Evolutionary conservation across 345 rosid genomes (phyloP).

Genomic region (Mercurialis annua): DNA sequence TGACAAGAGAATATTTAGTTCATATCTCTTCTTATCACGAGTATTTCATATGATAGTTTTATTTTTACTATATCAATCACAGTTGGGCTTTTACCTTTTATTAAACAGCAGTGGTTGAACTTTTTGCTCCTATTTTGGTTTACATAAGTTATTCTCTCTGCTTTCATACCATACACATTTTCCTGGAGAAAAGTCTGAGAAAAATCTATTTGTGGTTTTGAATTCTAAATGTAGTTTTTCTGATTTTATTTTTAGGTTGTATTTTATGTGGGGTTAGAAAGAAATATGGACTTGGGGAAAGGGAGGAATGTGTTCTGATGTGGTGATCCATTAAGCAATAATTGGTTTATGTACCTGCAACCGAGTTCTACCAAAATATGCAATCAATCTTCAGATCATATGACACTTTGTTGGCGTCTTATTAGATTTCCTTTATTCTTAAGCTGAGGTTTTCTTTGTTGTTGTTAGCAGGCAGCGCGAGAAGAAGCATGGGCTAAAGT

Average conservation of each 20-base stretch:
- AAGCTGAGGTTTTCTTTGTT: slow-evolving; percentile 60
- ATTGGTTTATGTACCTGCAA: background rate
- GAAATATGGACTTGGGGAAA: background rate
- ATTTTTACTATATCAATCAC: background rate
- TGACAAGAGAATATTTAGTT: background rate
- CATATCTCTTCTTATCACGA: background rate
- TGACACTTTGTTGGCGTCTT: slow-evolving; percentile 9
- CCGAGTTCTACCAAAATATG: background rate
- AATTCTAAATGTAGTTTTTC: background rate
- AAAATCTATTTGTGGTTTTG: background rate
- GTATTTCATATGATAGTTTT: background rate
- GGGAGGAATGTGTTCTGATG: background rate
- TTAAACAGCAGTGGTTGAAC: background rate
- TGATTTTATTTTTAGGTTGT: background rate
- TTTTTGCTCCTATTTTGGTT: background rate
- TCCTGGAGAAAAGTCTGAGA: background rate
- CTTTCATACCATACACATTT: background rate
- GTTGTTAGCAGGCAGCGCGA: slow-evolving; percentile 97
- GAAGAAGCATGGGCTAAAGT: slow-evolving; percentile 99
- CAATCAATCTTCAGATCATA: background rate
- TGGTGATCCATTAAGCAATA: background rate
- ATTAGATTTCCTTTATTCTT: slow-evolving; percentile 19
- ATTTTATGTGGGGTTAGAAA: background rate
- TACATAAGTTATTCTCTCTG: background rate
- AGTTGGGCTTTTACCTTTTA: background rate